Evolutionary conservation across 371 early-diverging fungal genomes (phyloP), one percentile per base, ranked within the genome.

Genomic region (Dinochytrium kinnereticum): DNA sequence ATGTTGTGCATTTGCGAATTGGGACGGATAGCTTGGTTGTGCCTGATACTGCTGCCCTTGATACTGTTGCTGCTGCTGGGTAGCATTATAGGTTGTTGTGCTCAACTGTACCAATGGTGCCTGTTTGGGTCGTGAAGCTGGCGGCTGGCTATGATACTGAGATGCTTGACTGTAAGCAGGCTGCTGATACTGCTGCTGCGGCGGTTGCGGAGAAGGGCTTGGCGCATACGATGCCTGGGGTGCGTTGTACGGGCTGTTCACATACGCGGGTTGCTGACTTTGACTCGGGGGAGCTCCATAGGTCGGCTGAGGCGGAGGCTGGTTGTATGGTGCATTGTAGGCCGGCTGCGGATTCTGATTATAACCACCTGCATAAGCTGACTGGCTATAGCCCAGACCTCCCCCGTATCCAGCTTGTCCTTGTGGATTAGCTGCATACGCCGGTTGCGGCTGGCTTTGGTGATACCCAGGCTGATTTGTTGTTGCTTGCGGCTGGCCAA

Each of bases 21-120:
- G 13, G 49, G 49, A 49, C 13, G 13, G 13, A 13, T n/a, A 13
- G 49, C n/a, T 15, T 49, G 49, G n/a, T 15, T 13, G 49, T 15
- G 49, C n/a, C 49, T 49, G 57, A 10, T 55, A 26, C 17, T 55
- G 26, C 24, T 55, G 57, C 5, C 17, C 30, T 30, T 19, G 57
- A 55, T 55, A 55, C 30, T 55, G 57, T 7, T 10, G 10, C 57
- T 55, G 57, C 30, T 55, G 57, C 26, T 55, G 57, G 7, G 57
- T 55, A 7, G 44, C 19, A 24, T 55, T 55, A 26, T 55, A 55
- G 24, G 57, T 55, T 24, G 57, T 55, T 10, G 57, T 55, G 24
- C 57, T 55, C 17, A 55, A 26, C 30, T 55, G 57, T 7, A 55
- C 57, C 5, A 55, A 26, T 5, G 57, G 57, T 30, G 17, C 44